Conservation (phyloP, 495 filamentous ascomycete genomes). For the Hyaloscypha bicolor region DNA sequence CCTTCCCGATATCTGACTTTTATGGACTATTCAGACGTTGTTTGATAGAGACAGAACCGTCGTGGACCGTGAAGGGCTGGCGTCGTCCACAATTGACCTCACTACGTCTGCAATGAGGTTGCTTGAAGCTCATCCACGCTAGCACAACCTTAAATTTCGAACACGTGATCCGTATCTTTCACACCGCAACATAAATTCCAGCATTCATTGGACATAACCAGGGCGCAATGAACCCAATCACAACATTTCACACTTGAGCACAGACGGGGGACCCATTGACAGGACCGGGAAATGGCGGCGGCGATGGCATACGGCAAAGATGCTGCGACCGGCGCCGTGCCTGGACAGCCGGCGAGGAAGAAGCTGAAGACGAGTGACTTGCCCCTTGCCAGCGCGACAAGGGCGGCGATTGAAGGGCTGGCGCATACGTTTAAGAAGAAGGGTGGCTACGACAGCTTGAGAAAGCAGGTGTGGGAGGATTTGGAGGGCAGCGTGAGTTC, state of each 20-base stretch:
- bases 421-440: conserved; percentile 88
- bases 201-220: neutral
- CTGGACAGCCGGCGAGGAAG: conserved; percentile 31
- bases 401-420: conserved; percentile 74
- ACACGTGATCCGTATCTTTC: neutral
- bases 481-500: conserved; percentile 72
- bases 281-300: conserved; percentile 17
- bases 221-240: conserved; percentile 1
- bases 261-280: neutral
- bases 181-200: conserved; percentile 2
- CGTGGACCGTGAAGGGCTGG: neutral
- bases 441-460: conserved; percentile 81
- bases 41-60: neutral
- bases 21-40: neutral
- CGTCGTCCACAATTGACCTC: neutral
- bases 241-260: neutral
- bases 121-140: neutral
- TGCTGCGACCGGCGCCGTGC: neutral
- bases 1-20: neutral
- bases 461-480: conserved; percentile 79
- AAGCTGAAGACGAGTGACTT: conserved; percentile 86
- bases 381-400: conserved; percentile 70
- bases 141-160: neutral
- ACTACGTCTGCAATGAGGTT: neutral
- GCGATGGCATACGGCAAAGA: conserved; percentile 28